phyloP scores from a whole-genome alignment of 192 early-diverging fungal genomes.

The Kappamyces sp. region DNA sequence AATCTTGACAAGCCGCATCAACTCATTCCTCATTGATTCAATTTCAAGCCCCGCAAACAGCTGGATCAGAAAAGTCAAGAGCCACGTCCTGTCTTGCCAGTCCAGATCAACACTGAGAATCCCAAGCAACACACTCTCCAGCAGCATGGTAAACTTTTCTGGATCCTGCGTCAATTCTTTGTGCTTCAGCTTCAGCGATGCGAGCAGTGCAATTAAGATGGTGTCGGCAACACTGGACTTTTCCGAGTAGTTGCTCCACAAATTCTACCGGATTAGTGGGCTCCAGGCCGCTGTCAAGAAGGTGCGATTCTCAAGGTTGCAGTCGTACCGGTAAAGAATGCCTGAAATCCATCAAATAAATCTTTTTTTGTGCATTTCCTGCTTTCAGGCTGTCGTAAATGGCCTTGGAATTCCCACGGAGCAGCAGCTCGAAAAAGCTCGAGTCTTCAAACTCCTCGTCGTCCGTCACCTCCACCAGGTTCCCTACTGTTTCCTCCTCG shows the following conservation, averaged over 20 bases:
- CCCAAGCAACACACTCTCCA: conserved; percentile 26
- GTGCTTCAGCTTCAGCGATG: conserved; percentile 88
- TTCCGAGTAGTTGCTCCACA: conserved; percentile 68
- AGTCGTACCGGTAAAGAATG: too few species aligned
- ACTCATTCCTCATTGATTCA: conserved; percentile 64
- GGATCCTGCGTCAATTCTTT: conserved; percentile 40
- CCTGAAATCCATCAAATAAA: neutral
- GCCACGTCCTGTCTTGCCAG: conserved; percentile 30
- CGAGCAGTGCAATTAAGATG: conserved; percentile 74
- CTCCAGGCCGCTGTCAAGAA: conserved; percentile 6
- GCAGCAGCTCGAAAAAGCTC: neutral
- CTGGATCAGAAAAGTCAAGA: conserved; percentile 74
- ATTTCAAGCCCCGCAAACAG: conserved; percentile 85
- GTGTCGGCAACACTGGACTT: conserved; percentile 19
- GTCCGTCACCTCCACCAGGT: neutral
- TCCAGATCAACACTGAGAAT: conserved; percentile 9
- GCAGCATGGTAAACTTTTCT: conserved; percentile 16
- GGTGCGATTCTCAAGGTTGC: neutral
- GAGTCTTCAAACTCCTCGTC: neutral
- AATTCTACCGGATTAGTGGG: conserved; percentile 44
- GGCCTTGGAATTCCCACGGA: neutral
- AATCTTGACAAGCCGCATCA: conserved; percentile 69
- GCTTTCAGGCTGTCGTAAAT: neutral
- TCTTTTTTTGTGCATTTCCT: conserved; percentile 14
- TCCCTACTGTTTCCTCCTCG: conserved; percentile 4